Conservation (phyloP, 139 green algal species). For the Chlorella sorokiniana region DNA sequence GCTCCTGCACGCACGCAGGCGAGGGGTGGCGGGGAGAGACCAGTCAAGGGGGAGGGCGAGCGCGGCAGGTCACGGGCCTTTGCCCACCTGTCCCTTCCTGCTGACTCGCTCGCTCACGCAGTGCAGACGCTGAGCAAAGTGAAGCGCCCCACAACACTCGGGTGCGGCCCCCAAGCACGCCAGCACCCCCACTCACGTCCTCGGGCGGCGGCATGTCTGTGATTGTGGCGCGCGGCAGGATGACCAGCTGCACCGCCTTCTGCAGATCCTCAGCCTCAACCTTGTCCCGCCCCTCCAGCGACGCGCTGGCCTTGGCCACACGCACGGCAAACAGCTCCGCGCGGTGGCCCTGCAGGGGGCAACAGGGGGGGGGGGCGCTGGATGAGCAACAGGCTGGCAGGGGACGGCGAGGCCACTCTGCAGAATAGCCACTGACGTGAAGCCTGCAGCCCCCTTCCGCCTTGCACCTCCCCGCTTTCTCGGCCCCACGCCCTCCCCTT, state of each 20-base stretch:
- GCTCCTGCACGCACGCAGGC: conserved; percentile 51
- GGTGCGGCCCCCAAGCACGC: conserved; percentile 44
- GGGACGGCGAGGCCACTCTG: neutral
- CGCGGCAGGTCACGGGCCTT: too few relatives aligned
- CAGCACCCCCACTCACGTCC: conserved; percentile 49
- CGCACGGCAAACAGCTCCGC: conserved; percentile 95
- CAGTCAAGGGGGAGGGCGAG: too few relatives aligned
- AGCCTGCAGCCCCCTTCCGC: too few relatives aligned
- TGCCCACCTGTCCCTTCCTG: too few relatives aligned
- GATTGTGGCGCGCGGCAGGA: conserved; percentile 53
- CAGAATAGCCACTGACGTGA: neutral
- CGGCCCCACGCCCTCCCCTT: too few relatives aligned
- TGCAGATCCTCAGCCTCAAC: conserved; percentile 94
- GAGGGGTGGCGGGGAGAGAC: neutral
- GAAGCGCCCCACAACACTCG: too few relatives aligned
- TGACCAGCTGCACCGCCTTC: conserved; percentile 95
- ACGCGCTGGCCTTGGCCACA: conserved; percentile 28
- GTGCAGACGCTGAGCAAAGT: too few relatives aligned
- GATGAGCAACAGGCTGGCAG: neutral
- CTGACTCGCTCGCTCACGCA: too few relatives aligned
- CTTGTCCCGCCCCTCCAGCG: conserved; percentile 37
- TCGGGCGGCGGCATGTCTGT: conserved; percentile 37
- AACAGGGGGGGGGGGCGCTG: conserved; percentile 27
- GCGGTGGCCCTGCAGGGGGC: conserved; percentile 75
- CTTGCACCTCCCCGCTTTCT: too few relatives aligned